Conservation (phyloP, 345 rosid genomes). For the Boechera stricta region DNA sequence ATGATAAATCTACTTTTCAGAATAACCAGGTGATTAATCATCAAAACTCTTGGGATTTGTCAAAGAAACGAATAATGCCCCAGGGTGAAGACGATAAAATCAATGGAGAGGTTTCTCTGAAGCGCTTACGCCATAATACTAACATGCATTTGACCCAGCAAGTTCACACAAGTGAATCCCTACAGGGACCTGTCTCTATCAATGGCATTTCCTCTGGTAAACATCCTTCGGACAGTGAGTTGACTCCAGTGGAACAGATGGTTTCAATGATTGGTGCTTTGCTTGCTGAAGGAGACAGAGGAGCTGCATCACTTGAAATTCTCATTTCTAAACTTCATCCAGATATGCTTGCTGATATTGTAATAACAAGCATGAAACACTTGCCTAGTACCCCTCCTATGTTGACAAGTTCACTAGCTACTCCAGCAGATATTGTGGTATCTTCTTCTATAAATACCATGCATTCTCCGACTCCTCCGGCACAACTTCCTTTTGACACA, state of each 20-base stretch:
- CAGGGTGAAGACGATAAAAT: conserved; percentile 64
- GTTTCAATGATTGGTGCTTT: conserved; percentile 97
- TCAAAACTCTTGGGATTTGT: conserved; percentile 59
- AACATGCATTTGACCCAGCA: conserved; percentile 49
- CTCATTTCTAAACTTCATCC: conserved; percentile 93
- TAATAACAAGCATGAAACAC: conserved; percentile 92
- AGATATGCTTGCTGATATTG: conserved; percentile 97
- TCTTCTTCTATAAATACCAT: conserved; percentile 51
- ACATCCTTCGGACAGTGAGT: conserved; percentile 64
- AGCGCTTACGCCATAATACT: conserved; percentile 63
- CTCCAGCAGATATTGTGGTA: conserved; percentile 53
- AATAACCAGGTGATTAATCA: conserved; percentile 74
- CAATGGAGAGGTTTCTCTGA: conserved; percentile 66
- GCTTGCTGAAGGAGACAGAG: conserved; percentile 99
- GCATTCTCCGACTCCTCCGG: conserved; percentile 53
- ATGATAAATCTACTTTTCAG: conserved; percentile 52
- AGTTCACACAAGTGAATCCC: conserved; percentile 56
- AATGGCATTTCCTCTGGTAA: conserved; percentile 62
- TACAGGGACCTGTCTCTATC: conserved; percentile 53
- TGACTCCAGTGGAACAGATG: conserved; percentile 95
- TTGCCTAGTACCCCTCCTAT: conserved; percentile 76
- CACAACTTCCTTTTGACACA: conserved; percentile 53
- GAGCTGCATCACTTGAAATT: conserved; percentile 94
- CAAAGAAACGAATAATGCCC: conserved; percentile 72
- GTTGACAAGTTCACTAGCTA: conserved; percentile 56